These are phyloP conservation scores for Pseudocercospora cruenta DNA, from an alignment of 2,329 filamentous ascomycete genomes.

Conservation along the genomic window DNA sequence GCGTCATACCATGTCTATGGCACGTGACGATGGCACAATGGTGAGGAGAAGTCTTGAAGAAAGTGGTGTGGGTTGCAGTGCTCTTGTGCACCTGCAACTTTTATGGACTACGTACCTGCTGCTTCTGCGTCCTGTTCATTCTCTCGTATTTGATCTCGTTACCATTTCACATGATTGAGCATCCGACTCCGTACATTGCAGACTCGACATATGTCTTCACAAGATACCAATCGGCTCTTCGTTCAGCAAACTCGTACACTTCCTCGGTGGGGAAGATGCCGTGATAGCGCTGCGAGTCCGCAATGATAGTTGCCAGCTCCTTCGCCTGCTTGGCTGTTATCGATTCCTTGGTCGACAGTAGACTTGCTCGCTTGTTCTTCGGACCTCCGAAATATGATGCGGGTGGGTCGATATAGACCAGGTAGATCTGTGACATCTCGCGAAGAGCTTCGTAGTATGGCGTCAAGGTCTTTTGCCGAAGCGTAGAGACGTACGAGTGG, in stretches of 20 bases:
- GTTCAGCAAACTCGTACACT: constrained; percentile 94
- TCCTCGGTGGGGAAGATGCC: constrained; percentile 95
- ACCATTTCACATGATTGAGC: constrained; percentile 70
- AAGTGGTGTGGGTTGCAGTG: background rate
- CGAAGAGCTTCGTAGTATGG: constrained; percentile 90
- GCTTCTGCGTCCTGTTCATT: background rate
- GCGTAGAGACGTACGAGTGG: constrained; percentile 77
- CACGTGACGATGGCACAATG: background rate
- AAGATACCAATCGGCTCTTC: constrained; percentile 91
- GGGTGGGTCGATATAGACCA: constrained; percentile 65
- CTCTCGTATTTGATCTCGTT: background rate
- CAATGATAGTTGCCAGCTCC: constrained; percentile 93
- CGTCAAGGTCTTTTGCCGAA: constrained; percentile 81
- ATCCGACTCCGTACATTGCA: constrained; percentile 96
- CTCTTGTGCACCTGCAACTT: background rate
- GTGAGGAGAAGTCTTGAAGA: background rate
- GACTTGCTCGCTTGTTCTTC: constrained; percentile 32
- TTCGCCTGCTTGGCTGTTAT: constrained; percentile 75
- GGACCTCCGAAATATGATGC: constrained; percentile 31
- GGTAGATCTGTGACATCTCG: constrained; percentile 91
- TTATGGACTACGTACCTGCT: background rate
- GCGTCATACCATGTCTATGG: background rate
- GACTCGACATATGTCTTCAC: constrained; percentile 88
- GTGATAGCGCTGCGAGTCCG: constrained; percentile 84
- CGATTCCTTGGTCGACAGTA: constrained; percentile 31